These are phyloP conservation scores for Hypoxylon intermedium DNA, from an alignment of 495 filamentous ascomycete genomes.

Conservation along the genomic window DNA sequence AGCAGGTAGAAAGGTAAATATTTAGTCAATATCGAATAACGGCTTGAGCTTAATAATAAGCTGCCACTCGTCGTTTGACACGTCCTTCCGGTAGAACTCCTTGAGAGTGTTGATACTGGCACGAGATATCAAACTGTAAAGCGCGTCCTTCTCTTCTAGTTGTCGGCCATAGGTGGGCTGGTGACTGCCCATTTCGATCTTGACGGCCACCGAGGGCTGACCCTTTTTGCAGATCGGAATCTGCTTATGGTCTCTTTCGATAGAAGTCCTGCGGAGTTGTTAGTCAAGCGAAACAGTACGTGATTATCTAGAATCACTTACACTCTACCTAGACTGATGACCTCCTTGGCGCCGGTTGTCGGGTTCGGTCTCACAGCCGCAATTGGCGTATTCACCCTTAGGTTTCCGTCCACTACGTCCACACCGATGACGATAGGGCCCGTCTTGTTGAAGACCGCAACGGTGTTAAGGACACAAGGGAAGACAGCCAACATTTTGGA, in stretches of 20 bases:
- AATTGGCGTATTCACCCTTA: conserved; percentile 86
- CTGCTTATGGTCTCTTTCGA: conserved; percentile 97
- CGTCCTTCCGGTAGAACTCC: conserved; percentile 90
- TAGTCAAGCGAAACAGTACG: conserved; percentile 17
- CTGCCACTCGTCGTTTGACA: conserved; percentile 92
- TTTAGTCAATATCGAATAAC: conserved; percentile 85
- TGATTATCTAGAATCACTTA: conserved; percentile 60
- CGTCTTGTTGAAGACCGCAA: conserved; percentile 98
- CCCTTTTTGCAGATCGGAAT: conserved; percentile 91
- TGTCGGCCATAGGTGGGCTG: conserved; percentile 96
- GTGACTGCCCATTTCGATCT: conserved; percentile 92
- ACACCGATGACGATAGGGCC: conserved; percentile 95
- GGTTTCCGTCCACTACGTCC: conserved; percentile 88
- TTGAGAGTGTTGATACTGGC: conserved; percentile 93
- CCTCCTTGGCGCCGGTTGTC: conserved; percentile 79
- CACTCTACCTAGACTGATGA: conserved; percentile 90
- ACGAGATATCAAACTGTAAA: conserved; percentile 88
- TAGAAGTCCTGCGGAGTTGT: conserved; percentile 71
- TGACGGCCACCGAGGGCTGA: conserved; percentile 94
- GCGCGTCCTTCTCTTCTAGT: conserved; percentile 87
- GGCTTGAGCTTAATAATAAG: conserved; percentile 92
- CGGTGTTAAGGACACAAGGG: conserved; percentile 86
- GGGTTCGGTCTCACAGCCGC: conserved; percentile 82
- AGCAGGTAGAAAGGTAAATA: too few relatives aligned
- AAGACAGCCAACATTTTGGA: conserved; percentile 94